These are phyloP conservation scores for Tricholoma flavovirens DNA, from an alignment of 768 basidiomycete genomes.

Conservation along the genomic window DNA sequence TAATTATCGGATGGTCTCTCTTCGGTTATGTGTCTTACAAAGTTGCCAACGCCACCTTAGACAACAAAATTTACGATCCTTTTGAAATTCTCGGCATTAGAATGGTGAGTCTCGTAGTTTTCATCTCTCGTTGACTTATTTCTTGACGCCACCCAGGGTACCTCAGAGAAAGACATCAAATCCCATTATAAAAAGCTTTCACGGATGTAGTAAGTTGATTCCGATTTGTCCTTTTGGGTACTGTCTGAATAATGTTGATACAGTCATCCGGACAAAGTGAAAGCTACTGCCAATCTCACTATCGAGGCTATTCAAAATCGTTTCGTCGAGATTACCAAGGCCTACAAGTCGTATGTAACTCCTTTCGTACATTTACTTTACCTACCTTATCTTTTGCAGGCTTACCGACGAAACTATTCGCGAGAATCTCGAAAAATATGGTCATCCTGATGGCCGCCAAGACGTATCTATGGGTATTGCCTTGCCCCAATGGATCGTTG, in stretches of 20 bases:
- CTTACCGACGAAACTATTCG: constrained; percentile 91
- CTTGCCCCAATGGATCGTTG: constrained; percentile 88
- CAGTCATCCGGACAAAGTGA: constrained; percentile 97
- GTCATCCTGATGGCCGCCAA: constrained; percentile 96
- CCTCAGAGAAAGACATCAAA: constrained; percentile 88
- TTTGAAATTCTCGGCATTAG: constrained; percentile 87
- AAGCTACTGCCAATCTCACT: constrained; percentile 74
- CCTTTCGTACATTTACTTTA: not conserved
- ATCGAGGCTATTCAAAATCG: constrained; percentile 78
- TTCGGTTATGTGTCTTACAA: constrained; percentile 67
- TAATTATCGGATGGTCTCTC: constrained; percentile 68
- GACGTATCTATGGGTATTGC: constrained; percentile 93
- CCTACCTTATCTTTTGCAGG: constrained; percentile 30
- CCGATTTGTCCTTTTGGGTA: not conserved
- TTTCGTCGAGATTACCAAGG: constrained; percentile 94
- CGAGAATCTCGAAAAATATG: constrained; percentile 82
- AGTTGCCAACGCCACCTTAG: constrained; percentile 49
- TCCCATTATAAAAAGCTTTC: constrained; percentile 92
- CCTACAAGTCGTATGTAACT: constrained; percentile 80
- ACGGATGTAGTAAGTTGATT: constrained; percentile 61
- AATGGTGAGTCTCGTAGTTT: constrained; percentile 40
- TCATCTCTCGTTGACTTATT: not conserved
- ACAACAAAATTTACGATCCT: constrained; percentile 82
- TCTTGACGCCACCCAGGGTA: constrained; percentile 36
- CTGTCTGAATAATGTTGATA: not conserved